Conservation (phyloP, 768 basidiomycete species). For the Amanita rubescens region DNA sequence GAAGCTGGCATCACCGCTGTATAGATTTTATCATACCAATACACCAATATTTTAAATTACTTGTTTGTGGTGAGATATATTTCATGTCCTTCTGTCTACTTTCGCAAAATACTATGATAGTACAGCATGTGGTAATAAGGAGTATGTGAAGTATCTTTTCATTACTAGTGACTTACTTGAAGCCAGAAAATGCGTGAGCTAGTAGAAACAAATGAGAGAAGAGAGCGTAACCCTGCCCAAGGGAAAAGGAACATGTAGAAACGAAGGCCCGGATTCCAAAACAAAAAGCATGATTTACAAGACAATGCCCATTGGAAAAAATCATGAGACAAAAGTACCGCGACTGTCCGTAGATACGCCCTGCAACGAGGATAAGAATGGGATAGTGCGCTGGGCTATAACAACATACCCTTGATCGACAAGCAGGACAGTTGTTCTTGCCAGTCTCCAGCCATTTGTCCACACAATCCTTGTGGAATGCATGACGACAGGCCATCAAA, state of each 20-base stretch:
- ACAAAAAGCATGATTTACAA: neutral
- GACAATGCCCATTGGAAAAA: too few relatives aligned
- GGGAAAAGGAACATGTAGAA: neutral
- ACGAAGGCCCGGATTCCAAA: neutral
- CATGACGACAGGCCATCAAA: conserved; percentile 76
- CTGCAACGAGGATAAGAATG: conserved; percentile 13
- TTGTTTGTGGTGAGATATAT: neutral
- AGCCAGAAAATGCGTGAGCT: neutral
- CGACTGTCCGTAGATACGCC: conserved; percentile 23
- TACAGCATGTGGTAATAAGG: neutral
- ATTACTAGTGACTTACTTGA: neutral
- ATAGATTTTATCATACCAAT: conserved; percentile 11
- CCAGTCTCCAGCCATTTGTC: conserved; percentile 85
- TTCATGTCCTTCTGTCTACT: neutral
- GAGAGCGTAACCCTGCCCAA: neutral
- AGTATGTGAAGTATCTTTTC: conserved; percentile 1
- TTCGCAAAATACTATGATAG: conserved; percentile 2
- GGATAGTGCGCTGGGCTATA: neutral
- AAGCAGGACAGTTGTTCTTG: conserved; percentile 88
- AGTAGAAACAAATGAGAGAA: neutral
- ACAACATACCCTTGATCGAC: conserved; percentile 60
- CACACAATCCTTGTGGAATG: conserved; percentile 85
- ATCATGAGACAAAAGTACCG: neutral
- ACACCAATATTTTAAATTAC: neutral
- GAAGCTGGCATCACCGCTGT: conserved; percentile 62